Base-by-base conservation (phyloP, 192 early-diverging fungal genomes). In the Jimgerdemannia flammicorona region DNA sequence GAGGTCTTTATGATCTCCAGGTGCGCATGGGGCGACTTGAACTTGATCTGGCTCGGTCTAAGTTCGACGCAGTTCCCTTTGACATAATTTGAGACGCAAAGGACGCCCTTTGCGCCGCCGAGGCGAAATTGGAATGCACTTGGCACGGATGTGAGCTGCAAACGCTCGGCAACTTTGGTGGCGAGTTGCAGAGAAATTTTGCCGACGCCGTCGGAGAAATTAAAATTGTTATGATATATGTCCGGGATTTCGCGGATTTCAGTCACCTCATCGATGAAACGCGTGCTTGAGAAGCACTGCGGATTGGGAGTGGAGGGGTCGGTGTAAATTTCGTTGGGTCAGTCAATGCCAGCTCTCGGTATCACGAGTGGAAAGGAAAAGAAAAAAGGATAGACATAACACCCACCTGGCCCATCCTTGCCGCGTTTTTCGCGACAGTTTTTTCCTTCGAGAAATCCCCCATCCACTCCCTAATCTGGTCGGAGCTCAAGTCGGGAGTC, bases 171-270 rank as follows among this genome's bases (percentile, higher is more conserved):
- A 41, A 90, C 79, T 14, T 79, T 72, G 9, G 72, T 43, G 8
- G 90, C 85, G 42, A 95, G 72, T 2, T 44, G 65, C 3, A 66
- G 70, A 0, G 90, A 90, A 43, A 95, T 85, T 8, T 83, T 82
- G 40, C 94, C 94, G 10, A 91, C 85, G 4, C 94, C 94, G 78
- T 95, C 94, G 40, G 91, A 92, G 72, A 95, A 95, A 1, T 70
- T 83, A 68, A 80, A 91, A 3, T 83, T 81, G 68, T 91, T 84
- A 3, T 78, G 70, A 63, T 83, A 78, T 59, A 95, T 79, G 68
- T 95, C 94, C 1, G 72, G 70, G 63, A 94, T 86, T 1, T 71
- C 59, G 42, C 73, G 67, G 0, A 91, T 80, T 3, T 90, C 83
- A 3, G 80, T 64, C 3, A 72, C 71, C 4, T 68, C 40, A 9